These are phyloP conservation scores for Periconia sp. DNA, from an alignment of 2,329 filamentous ascomycete species.

Conservation along the genomic window DNA sequence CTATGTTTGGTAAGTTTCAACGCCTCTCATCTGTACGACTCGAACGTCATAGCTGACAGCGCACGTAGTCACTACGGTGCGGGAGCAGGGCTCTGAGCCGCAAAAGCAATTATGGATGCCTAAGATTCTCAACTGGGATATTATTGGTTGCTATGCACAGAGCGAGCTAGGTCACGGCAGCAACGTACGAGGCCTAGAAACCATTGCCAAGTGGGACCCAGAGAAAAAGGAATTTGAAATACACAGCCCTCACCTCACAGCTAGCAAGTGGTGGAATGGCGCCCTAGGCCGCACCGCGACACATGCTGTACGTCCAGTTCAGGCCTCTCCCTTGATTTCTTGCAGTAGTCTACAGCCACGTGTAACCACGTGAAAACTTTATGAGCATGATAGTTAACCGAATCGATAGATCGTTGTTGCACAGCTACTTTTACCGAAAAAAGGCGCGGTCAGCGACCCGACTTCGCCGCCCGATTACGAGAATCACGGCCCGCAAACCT, in stretches of 20 bases:
- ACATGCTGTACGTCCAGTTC: slow-evolving; percentile 47
- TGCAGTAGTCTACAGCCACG: slow-evolving; percentile 1
- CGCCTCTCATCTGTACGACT: slow-evolving; percentile 19
- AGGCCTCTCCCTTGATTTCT: background rate
- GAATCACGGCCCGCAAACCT: slow-evolving; percentile 59
- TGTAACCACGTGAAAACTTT: slow-evolving; percentile 12
- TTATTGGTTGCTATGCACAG: slow-evolving; percentile 60
- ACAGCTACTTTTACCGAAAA: slow-evolving; percentile 54
- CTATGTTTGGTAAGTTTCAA: slow-evolving; percentile 54
- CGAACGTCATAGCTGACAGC: slow-evolving; percentile 21
- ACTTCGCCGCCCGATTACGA: slow-evolving; percentile 34
- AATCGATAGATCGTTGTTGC: slow-evolving; percentile 55
- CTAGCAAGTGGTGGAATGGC: slow-evolving; percentile 64
- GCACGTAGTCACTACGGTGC: slow-evolving; percentile 52
- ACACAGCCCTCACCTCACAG: slow-evolving; percentile 59
- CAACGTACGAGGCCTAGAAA: slow-evolving; percentile 59
- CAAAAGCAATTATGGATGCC: slow-evolving; percentile 59
- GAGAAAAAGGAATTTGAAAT: slow-evolving; percentile 55
- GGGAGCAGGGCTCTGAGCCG: slow-evolving; percentile 56
- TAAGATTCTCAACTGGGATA: slow-evolving; percentile 56
- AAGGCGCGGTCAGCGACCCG: slow-evolving; percentile 18
- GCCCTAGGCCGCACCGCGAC: slow-evolving; percentile 61
- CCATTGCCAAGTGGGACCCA: slow-evolving; percentile 55
- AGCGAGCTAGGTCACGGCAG: slow-evolving; percentile 61
- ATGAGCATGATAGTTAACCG: slow-evolving; percentile 11